Evolutionary conservation across 208 protist species (phyloP).

Genomic region (Trypanosoma vivax): DNA sequence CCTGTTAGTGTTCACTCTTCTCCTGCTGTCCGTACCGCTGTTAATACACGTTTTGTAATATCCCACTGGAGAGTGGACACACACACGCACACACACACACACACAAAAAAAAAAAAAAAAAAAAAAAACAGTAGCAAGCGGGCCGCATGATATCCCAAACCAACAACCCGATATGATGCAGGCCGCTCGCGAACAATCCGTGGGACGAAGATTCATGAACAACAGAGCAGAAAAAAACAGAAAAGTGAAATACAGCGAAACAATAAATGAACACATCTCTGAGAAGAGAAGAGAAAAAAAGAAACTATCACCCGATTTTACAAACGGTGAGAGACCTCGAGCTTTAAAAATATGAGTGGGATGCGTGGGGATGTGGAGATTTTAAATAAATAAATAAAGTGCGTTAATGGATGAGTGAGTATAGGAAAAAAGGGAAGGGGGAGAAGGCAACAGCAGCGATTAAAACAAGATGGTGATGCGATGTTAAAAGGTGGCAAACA

Average conservation of each 20-base stretch:
- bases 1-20: too few species aligned
- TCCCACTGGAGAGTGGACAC: constrained; percentile 4
- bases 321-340: too few species aligned
- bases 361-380: too few species aligned
- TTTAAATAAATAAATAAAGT: too few species aligned
- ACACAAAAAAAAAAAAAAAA: neutral
- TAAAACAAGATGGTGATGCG: too few species aligned
- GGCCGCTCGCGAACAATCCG: neutral
- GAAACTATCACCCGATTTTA: too few species aligned
- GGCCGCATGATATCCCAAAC: neutral
- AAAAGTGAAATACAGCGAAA: neutral
- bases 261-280: neutral
- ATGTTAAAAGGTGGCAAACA: too few species aligned
- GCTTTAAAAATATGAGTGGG: too few species aligned
- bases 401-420: too few species aligned
- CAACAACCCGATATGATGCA: neutral
- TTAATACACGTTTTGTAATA: neutral
- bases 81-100: constrained; percentile 10
- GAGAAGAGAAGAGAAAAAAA: constrained; percentile 1
- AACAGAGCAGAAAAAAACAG: neutral
- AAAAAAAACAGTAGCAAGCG: neutral
- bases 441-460: too few species aligned
- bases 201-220: too few species aligned
- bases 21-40: neutral
- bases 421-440: too few species aligned